These are phyloP conservation scores for Mucor circinelloides DNA, from an alignment of 371 early-diverging fungal genomes.

Conservation along the genomic window DNA sequence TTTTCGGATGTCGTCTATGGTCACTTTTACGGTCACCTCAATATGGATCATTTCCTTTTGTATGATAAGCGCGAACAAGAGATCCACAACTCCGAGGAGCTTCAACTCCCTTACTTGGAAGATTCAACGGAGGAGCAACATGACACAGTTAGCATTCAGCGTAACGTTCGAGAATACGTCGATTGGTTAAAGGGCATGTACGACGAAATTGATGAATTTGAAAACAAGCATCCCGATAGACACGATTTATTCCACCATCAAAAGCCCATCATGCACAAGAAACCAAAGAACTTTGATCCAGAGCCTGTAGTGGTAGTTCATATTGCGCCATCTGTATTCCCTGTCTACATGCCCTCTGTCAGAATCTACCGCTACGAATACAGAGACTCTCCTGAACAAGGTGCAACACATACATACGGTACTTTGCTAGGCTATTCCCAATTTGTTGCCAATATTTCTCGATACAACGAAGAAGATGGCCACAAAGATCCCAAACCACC, in stretches of 20 bases:
- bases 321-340: slow-evolving; percentile 72
- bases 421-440: slow-evolving; percentile 33
- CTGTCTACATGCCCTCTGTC: slow-evolving; percentile 69
- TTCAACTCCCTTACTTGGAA: slow-evolving; percentile 9
- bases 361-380: slow-evolving; percentile 64
- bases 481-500: slow-evolving; percentile 21
- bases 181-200: slow-evolving; percentile 38
- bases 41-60: slow-evolving; percentile 74
- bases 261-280: background rate
- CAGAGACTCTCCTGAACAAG: background rate
- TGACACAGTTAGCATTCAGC: slow-evolving; percentile 59
- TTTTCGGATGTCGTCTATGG: slow-evolving; percentile 65
- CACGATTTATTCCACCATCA: background rate
- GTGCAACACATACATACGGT: slow-evolving; percentile 6
- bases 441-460: slow-evolving; percentile 37
- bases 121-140: slow-evolving; percentile 15
- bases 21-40: slow-evolving; percentile 80
- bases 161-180: slow-evolving; percentile 33
- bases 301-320: slow-evolving; percentile 54
- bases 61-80: slow-evolving; percentile 30
- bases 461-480: slow-evolving; percentile 25
- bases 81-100: slow-evolving; percentile 34
- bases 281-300: slow-evolving; percentile 34
- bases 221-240: slow-evolving; percentile 27
- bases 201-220: slow-evolving; percentile 31